These are phyloP conservation scores for Anisodus tanguticus DNA, from an alignment of 257 asterid species.

Conservation along the genomic window DNA sequence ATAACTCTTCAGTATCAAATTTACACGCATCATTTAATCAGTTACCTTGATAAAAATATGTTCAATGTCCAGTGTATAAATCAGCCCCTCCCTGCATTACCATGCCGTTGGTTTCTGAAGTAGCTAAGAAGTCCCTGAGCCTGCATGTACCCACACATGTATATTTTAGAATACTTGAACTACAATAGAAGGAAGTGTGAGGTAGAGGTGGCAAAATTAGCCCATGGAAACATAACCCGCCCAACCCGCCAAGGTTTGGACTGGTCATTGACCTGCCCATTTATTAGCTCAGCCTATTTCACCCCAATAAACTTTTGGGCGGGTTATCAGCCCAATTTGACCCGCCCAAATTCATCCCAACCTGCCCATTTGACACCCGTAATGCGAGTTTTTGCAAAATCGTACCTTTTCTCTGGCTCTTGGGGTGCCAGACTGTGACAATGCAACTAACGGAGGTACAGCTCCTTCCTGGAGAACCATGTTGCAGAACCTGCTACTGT, in stretches of 20 bases:
- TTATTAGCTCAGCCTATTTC: no score
- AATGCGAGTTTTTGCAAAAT: neutral
- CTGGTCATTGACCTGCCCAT: no score
- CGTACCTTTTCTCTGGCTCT: conserved; percentile 48
- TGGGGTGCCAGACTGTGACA: conserved; percentile 49
- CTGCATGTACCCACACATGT: conserved; percentile 31
- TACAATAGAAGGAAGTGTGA: neutral
- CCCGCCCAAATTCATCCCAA: no score
- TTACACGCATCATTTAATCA: neutral
- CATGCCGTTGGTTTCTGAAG: conserved; percentile 47
- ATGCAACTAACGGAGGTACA: conserved; percentile 46
- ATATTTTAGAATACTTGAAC: neutral
- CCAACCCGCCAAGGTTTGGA: no score
- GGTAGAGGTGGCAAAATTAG: neutral
- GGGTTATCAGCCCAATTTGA: no score
- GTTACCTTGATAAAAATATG: neutral
- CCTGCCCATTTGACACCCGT: no score
- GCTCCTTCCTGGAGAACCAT: conserved; percentile 48
- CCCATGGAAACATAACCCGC: no score
- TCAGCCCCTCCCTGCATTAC: conserved; percentile 40
- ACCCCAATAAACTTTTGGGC: no score
- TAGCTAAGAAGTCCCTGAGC: conserved; percentile 46
- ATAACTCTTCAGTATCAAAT: neutral
- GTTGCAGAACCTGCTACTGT: conserved; percentile 43
- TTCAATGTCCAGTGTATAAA: neutral